Evolutionary conservation across 179 eudicot species (phyloP).

Genomic region (Heliamphora pulchella): DNA sequence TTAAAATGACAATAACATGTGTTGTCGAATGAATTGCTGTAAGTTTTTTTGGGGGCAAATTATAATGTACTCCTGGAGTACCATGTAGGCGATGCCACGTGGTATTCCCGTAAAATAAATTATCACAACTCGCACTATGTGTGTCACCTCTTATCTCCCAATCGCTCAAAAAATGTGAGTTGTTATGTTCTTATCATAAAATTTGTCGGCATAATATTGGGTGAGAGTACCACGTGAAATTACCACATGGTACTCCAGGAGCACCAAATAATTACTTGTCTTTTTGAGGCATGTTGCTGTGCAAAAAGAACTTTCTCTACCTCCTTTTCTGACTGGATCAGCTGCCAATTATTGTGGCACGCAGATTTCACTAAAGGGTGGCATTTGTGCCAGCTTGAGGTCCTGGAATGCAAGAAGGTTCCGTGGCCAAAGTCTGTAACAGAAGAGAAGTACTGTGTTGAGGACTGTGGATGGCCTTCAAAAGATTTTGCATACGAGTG

Average conservation of each 20-base stretch:
- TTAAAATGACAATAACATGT: not conserved
- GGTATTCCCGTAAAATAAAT: no score
- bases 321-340: conserved; percentile 3
- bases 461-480: conserved; percentile 72
- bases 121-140: no score
- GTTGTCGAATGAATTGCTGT: not conserved
- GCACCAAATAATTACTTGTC: not conserved
- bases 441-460: conserved; percentile 42
- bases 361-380: conserved; percentile 64
- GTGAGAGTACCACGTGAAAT: no score
- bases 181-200: no score
- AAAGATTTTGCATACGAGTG: conserved; percentile 80
- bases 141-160: no score
- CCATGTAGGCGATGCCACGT: no score
- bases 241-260: no score
- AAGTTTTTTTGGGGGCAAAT: no score
- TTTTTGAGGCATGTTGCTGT: not conserved
- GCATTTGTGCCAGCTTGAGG: conserved; percentile 79
- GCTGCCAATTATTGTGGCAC: conserved; percentile 4
- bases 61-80: no score
- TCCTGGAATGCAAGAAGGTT: conserved; percentile 81
- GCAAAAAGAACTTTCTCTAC: not conserved
- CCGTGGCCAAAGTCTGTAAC: conserved; percentile 60
- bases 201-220: no score
- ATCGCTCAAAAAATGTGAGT: no score